A percentile compares a stretch with the other conserved stretches of the same genome.
Evolutionary conservation across 108 stramenopile genomes (phyloP).

Genomic region (Pseudonitzschia delicatissima): DNA sequence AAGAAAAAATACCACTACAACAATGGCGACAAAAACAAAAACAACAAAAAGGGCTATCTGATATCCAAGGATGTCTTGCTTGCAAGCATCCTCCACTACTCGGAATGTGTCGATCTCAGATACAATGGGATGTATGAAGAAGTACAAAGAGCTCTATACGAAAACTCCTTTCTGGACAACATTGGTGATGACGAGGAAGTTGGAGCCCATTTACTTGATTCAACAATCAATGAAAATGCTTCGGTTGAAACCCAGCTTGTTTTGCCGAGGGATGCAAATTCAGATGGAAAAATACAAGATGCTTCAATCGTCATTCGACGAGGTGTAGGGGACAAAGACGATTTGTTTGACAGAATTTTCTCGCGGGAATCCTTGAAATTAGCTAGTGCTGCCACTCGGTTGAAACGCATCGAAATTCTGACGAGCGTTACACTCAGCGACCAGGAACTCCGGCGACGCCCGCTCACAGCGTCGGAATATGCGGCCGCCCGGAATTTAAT

Average conservation of each 20-base stretch:
- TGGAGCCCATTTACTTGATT: too few species aligned
- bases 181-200: too few species aligned
- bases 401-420: conserved; percentile 74
- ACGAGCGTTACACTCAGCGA: conserved; percentile 25
- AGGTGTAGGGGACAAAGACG: too few species aligned
- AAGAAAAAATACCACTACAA: not conserved
- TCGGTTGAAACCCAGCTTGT: too few species aligned
- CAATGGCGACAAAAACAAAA: not conserved
- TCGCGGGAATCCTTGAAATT: conserved; percentile 6
- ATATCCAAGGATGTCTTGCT: conserved; percentile 57
- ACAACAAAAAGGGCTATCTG: conserved; percentile 16
- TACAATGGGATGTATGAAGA: conserved; percentile 50
- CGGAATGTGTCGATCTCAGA: conserved; percentile 60
- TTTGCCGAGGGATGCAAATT: too few species aligned
- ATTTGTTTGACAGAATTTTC: not conserved
- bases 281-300: too few species aligned
- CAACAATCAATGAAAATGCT: too few species aligned
- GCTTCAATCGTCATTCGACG: too few species aligned
- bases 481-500: conserved; percentile 54
- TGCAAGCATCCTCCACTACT: conserved; percentile 69
- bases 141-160: not conserved
- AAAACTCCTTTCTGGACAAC: not conserved
- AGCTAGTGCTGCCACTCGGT: conserved; percentile 50
- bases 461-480: conserved; percentile 24
- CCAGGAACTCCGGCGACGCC: not conserved